These are phyloP conservation scores for Kuraishia borneana DNA, from an alignment of 805 yeast species.

Conservation along the genomic window DNA sequence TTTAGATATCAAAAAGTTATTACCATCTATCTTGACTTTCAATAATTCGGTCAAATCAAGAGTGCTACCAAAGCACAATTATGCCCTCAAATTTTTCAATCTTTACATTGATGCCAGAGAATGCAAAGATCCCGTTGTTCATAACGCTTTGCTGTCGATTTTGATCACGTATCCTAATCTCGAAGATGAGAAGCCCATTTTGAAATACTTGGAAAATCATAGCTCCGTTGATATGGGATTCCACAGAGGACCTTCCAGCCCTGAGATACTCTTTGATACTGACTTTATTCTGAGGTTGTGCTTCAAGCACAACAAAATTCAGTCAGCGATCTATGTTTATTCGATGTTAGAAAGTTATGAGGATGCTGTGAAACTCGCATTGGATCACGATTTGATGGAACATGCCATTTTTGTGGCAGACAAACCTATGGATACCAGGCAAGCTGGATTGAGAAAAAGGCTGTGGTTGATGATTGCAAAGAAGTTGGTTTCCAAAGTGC, in stretches of 20 bases:
- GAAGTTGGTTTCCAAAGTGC: conserved; percentile 28
- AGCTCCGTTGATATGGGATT: not conserved
- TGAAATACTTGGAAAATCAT: conserved; percentile 33
- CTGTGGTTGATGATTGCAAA: conserved; percentile 64
- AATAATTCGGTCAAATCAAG: conserved; percentile 32
- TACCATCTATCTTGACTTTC: conserved; percentile 71
- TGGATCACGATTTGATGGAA: conserved; percentile 46
- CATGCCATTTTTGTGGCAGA: conserved; percentile 46
- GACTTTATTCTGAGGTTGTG: conserved; percentile 72
- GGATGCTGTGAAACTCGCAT: conserved; percentile 70
- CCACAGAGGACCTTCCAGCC: conserved; percentile 6
- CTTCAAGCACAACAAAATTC: conserved; percentile 41
- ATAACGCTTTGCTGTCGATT: conserved; percentile 61
- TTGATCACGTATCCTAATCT: conserved; percentile 38
- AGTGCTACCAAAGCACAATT: conserved; percentile 38
- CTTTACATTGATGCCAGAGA: conserved; percentile 36
- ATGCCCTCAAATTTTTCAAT: conserved; percentile 53
- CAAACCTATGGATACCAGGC: conserved; percentile 21
- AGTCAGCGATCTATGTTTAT: conserved; percentile 65
- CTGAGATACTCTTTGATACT: conserved; percentile 42
- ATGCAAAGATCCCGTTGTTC: conserved; percentile 37
- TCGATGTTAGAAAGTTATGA: conserved; percentile 60
- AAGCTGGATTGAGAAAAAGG: conserved; percentile 38
- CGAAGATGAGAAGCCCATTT: conserved; percentile 32
- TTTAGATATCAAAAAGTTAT: conserved; percentile 49